Percentiles rank a stretch among this genome's conserved stretches.
phyloP scores from a whole-genome alignment of 1,284 basidiomycete species.

The Boletus mariae region DNA sequence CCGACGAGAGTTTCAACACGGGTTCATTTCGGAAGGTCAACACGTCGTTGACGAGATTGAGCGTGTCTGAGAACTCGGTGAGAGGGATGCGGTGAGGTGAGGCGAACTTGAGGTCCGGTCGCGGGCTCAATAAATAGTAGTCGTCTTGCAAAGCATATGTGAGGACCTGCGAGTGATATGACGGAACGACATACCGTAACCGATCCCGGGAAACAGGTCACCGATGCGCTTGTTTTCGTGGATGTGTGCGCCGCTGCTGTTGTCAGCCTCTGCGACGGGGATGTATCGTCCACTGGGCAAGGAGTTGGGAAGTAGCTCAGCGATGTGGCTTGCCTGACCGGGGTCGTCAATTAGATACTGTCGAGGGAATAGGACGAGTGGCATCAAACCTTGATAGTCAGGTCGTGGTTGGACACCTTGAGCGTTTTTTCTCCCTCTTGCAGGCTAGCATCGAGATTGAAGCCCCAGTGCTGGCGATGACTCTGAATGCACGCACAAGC shows the following conservation, averaged over 20 bases:
- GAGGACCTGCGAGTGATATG: not conserved
- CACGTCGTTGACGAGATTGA: slow-evolving; percentile 50
- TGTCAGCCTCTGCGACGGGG: slow-evolving; percentile 43
- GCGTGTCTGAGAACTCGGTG: slow-evolving; percentile 26
- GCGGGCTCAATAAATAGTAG: slow-evolving; percentile 54
- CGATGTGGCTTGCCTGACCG: slow-evolving; percentile 50
- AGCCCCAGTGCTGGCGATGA: slow-evolving; percentile 65
- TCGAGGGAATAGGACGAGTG: not conserved
- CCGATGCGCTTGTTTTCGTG: slow-evolving; percentile 53
- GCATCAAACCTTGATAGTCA: slow-evolving; percentile 53
- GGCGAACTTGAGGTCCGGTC: slow-evolving; percentile 37
- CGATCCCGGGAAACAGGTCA: slow-evolving; percentile 49
- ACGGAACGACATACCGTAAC: slow-evolving; percentile 48
- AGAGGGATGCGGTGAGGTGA: slow-evolving; percentile 37
- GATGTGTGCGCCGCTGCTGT: slow-evolving; percentile 38
- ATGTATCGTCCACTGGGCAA: slow-evolving; percentile 54
- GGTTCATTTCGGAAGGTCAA: slow-evolving; percentile 39
- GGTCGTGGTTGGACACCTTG: slow-evolving; percentile 52
- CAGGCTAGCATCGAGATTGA: slow-evolving; percentile 71
- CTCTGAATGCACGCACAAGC: not conserved
- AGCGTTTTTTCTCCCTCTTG: slow-evolving; percentile 40
- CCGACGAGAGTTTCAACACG: slow-evolving; percentile 52
- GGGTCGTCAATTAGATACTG: not conserved
- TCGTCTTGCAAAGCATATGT: slow-evolving; percentile 43
- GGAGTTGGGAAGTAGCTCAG: slow-evolving; percentile 47